These are phyloP conservation scores for Cryphonectria radicalis DNA, from an alignment of 2,329 filamentous ascomycete genomes.

Conservation along the genomic window DNA sequence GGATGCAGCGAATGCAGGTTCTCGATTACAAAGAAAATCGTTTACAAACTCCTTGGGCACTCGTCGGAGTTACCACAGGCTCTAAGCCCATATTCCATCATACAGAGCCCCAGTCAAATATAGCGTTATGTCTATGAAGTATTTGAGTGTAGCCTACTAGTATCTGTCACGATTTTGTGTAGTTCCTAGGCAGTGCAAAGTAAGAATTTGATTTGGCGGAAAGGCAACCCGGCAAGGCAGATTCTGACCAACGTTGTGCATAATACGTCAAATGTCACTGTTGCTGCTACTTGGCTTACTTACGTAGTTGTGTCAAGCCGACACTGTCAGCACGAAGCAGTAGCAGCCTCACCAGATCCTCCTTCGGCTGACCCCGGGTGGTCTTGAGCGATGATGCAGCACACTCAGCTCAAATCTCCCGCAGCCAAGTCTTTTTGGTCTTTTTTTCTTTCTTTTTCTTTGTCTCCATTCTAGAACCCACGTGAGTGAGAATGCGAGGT, in stretches of 20 bases:
- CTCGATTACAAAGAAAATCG: background rate
- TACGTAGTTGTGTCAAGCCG: conserved; percentile 1
- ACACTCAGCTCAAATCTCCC: background rate
- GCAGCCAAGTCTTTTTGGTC: background rate
- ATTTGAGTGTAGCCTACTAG: background rate
- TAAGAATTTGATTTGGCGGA: background rate
- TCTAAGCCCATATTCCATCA: background rate
- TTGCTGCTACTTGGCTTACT: background rate
- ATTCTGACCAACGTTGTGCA: background rate
- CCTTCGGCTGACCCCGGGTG: background rate
- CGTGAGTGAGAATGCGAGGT: background rate
- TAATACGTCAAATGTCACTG: background rate
- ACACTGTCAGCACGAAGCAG: background rate
- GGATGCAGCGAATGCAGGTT: too few species aligned
- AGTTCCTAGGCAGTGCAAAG: background rate
- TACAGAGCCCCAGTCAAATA: background rate
- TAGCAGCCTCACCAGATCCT: background rate
- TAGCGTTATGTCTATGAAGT: background rate
- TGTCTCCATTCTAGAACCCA: background rate
- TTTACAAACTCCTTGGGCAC: background rate
- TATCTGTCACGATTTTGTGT: background rate
- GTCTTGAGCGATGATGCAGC: background rate
- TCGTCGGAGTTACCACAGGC: background rate
- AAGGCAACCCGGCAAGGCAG: background rate
- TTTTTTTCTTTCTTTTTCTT: too few species aligned